Evolutionary conservation across 2,329 filamentous ascomycete species (phyloP), one percentile per base, ranked within the genome.

Genomic region (Microascus cirrosus): DNA sequence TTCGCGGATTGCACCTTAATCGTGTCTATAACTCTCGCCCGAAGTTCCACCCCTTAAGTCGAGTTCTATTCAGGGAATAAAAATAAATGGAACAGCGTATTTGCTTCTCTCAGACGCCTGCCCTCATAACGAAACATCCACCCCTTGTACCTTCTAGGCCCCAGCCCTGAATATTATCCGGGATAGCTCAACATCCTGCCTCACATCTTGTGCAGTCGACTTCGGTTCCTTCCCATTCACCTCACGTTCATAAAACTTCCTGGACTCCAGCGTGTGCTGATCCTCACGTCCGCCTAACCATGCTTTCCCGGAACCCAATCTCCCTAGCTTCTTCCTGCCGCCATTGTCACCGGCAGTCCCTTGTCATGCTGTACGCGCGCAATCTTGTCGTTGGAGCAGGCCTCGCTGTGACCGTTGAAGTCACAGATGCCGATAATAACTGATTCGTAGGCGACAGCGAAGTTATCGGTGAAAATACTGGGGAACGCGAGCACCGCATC

Each of bases 331-430:
- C 51, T 83, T 78, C 6, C 71, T 64, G 10, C 67, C 0, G 66
- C 68, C 57, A 83, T 73, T 6, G 70, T 76, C 25, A 80, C 76
- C 0, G 77, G 76, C 1, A 82, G 66, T 0, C 75, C 80, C 61
- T 81, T 81, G 58, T 85, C 79, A 61, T 79, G 83, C 39, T 77
- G 64, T 12, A 85, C 71, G 1, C 69, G 73, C 0, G 85, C 76
- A 0, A 75, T 77, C 68, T 85, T 85, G 7, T 73, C 69, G 18
- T 71, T 65, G 0, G 75, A 75, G 61, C 82, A 85, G 0, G 85
- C 70, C 2, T 76, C 76, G 7, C 82, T 65, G 51, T 76, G 72
- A 0, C 79, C 77, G 57, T 82, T 79, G 55, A 82, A 82, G 0
- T 68, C 63, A 0, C 81, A 78, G 1, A 86, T 74, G 0, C 66